Base-by-base conservation (phyloP, 2,329 filamentous ascomycete genomes). In the Fusarium coicis region DNA sequence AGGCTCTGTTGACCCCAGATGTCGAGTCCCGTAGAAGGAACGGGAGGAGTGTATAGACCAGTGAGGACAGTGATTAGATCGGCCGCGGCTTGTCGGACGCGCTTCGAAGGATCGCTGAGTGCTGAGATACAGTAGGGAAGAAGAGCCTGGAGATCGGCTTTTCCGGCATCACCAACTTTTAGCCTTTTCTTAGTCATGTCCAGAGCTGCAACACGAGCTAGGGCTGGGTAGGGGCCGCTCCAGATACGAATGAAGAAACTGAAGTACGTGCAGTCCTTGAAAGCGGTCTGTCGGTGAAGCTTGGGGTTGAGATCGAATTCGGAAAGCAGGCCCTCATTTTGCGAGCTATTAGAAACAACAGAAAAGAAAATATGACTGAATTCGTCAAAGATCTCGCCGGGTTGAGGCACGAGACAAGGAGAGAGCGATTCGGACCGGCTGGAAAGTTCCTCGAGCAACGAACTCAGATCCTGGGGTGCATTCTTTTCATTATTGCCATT, bases 41-140 rank as follows among this genome's bases (percentile, higher is more conserved):
- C 63, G 10, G 81, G 77, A 1, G 78, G 73, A 28, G 81, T 82
- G 75, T 90, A 90, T 7, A 86, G 79, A 14, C 81, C 80, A 18
- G 87, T 85, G 18, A 95, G 77, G 7, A 88, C 84, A 32, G 88
- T 83, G 37, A 94, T 80, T 37, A 95, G 85, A 57, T 92, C 88
- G 28, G 92, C 91, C 26, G 95, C 93, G 56, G 93, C 91, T 70
- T 91, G 90, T 49, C 95, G 92, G 46, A 97, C 92, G 70, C 90
- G 90, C 70, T 92, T 91, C 3, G 93, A 93, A 10, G 90, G 84
- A 80, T 98, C 96, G 30, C 90, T 87, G 23, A 98, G 87, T 28
- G 93, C 93, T 42, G 88, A 86, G 50, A 98, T 84, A 37, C 92
- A 85, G 82, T 97, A 98, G 5, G 96, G 96, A n/a, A 97, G 79